Percentiles rank a stretch among this genome's conserved stretches.
phyloP scores from a whole-genome alignment of 306 rosid species.

The Gynostemma pentaphyllum region DNA sequence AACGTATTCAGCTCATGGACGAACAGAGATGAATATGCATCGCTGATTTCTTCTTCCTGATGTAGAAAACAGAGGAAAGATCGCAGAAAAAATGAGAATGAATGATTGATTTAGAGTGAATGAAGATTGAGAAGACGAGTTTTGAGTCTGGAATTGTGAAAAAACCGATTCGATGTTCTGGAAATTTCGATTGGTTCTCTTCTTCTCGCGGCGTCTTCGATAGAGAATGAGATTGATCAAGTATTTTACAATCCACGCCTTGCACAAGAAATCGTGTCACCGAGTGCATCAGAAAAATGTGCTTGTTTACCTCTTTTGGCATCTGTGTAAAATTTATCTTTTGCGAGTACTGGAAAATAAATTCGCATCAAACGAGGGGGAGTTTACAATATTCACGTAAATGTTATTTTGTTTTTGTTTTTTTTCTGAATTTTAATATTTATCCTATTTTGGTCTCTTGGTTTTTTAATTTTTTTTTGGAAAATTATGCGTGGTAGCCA shows the following conservation, averaged over 20 bases:
- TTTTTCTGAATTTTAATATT: not conserved
- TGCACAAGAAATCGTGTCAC: not conserved
- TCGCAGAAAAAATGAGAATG: not conserved
- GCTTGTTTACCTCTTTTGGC: slow-evolving; percentile 3
- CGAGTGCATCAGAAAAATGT: not conserved
- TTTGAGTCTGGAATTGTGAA: not conserved
- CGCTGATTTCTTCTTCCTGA: slow-evolving; percentile 2
- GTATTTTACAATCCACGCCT: not conserved
- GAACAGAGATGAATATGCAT: not conserved
- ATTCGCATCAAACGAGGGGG: not conserved
- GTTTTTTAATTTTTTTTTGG: too few relatives aligned
- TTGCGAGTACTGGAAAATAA: not conserved
- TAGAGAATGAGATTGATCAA: slow-evolving; percentile 3
- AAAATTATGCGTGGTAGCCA: too few relatives aligned
- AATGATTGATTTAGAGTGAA: too few relatives aligned
- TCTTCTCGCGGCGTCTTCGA: slow-evolving; percentile 5
- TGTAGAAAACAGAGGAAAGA: not conserved
- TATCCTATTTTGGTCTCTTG: too few relatives aligned
- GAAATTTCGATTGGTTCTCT: slow-evolving; percentile 1
- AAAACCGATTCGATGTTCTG: not conserved
- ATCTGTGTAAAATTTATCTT: not conserved
- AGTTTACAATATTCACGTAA: slow-evolving; percentile 1
- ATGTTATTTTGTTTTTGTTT: too few relatives aligned
- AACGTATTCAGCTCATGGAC: not conserved
- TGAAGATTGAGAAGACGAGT: not conserved